Percentiles rank a stretch among this genome's conserved stretches.
These are phyloP conservation scores for Vitis rotundifolia DNA, from an alignment of 164 flowering plant species.

Conservation along the genomic window DNA sequence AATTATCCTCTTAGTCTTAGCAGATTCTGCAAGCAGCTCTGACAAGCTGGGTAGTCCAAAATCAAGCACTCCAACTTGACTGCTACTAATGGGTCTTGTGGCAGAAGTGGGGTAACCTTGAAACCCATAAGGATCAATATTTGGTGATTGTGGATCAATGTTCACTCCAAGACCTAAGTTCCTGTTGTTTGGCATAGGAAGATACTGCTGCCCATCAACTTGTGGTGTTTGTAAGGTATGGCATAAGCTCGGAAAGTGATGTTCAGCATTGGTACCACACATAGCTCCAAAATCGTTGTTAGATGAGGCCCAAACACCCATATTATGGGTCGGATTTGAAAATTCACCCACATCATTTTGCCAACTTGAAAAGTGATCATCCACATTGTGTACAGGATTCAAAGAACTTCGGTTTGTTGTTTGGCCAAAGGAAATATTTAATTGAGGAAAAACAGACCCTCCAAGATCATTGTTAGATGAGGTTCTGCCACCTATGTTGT, in stretches of 20 bases:
- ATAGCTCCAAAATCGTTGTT: not conserved
- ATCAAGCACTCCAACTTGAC: not conserved
- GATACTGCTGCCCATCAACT: not conserved
- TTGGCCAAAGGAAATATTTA: too few relatives aligned
- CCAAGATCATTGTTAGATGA: too few relatives aligned
- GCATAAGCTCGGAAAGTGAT: not conserved
- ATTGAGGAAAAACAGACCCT: too few relatives aligned
- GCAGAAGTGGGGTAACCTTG: not conserved
- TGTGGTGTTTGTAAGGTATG: conserved; percentile 2
- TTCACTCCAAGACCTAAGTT: not conserved
- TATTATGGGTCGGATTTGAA: too few relatives aligned
- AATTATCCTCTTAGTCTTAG: not conserved
- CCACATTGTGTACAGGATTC: too few relatives aligned
- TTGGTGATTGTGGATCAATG: not conserved
- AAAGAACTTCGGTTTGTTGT: too few relatives aligned
- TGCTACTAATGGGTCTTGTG: not conserved
- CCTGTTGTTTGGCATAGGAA: not conserved
- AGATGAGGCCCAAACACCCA: not conserved
- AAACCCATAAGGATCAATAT: not conserved
- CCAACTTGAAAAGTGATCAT: too few relatives aligned
- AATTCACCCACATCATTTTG: too few relatives aligned
- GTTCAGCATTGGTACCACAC: not conserved
- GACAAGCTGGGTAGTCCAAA: not conserved
- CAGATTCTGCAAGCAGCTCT: not conserved
- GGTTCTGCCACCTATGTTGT: not conserved